Evolutionary conservation across 192 early-diverging fungal genomes (phyloP).

Genomic region (Podila clonocystis): DNA sequence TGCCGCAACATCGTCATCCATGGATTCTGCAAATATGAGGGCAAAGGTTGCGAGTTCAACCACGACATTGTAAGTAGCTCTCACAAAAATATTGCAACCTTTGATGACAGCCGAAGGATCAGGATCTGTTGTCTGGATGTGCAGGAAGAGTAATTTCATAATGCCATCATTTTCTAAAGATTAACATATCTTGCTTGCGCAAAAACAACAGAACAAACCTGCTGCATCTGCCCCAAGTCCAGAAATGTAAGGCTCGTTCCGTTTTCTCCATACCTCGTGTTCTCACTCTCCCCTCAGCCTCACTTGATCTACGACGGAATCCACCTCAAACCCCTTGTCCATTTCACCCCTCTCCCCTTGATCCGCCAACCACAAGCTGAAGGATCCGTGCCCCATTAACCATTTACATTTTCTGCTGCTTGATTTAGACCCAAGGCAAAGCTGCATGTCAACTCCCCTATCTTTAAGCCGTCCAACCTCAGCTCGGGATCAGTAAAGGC

Average conservation of each 20-base stretch:
- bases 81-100: conserved; percentile 8
- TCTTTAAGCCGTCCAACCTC: conserved; percentile 65
- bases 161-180: no score
- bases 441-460: conserved; percentile 75
- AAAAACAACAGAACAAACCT: conserved; percentile 25
- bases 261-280: background rate
- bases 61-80: conserved; percentile 69
- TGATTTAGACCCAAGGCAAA: conserved; percentile 56
- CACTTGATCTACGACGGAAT: background rate
- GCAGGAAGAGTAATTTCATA: no score
- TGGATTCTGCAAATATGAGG: conserved; percentile 87
- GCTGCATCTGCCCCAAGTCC: conserved; percentile 36
- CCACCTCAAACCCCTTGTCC: background rate
- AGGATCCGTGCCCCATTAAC: background rate
- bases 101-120: conserved; percentile 1
- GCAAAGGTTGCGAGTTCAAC: conserved; percentile 85
- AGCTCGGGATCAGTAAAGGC: conserved; percentile 57
- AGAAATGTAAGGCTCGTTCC: conserved; percentile 30
- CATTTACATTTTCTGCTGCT: background rate
- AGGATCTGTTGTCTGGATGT: background rate
- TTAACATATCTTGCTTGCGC: no score
- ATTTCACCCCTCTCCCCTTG: background rate
- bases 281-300: no score
- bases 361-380: background rate
- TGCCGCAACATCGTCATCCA: conserved; percentile 86